Conservation (phyloP, 345 rosid genomes). For the Eucalyptus marginata region DNA sequence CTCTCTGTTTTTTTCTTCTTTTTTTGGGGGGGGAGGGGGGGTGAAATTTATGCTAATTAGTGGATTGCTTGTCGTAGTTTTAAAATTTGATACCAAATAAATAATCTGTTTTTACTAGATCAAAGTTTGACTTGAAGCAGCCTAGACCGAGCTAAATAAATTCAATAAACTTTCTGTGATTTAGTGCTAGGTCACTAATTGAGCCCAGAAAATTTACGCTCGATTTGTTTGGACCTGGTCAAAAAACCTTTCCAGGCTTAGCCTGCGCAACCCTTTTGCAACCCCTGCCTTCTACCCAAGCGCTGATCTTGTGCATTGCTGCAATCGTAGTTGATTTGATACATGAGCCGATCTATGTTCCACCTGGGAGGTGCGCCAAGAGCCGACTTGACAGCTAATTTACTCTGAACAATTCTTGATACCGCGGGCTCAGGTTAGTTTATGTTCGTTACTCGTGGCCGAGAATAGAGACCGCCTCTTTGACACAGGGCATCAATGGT, state of each 20-base stretch:
- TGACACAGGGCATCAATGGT: too few species aligned
- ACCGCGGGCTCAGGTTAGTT: background rate
- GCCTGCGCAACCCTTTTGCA: background rate
- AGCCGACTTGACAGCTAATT: background rate
- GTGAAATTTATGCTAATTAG: too few species aligned
- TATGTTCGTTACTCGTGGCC: background rate
- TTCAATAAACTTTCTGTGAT: background rate
- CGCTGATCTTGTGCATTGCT: background rate
- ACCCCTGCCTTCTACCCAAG: background rate
- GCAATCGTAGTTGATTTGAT: background rate
- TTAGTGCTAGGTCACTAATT: background rate
- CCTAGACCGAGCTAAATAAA: background rate
- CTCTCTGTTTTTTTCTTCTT: rapidly evolving
- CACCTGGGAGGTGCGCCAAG: background rate
- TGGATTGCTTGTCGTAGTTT: background rate
- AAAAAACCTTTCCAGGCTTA: background rate
- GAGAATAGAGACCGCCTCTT: background rate
- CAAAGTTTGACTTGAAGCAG: background rate
- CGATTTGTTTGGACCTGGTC: background rate
- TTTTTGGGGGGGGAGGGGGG: rapidly evolving
- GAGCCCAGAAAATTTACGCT: background rate
- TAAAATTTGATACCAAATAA: background rate
- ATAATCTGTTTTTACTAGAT: background rate
- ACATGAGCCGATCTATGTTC: background rate
- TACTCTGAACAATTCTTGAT: background rate